These are phyloP conservation scores for Chionographis japonica DNA, from an alignment of 106 monocot genomes.

Conservation along the genomic window DNA sequence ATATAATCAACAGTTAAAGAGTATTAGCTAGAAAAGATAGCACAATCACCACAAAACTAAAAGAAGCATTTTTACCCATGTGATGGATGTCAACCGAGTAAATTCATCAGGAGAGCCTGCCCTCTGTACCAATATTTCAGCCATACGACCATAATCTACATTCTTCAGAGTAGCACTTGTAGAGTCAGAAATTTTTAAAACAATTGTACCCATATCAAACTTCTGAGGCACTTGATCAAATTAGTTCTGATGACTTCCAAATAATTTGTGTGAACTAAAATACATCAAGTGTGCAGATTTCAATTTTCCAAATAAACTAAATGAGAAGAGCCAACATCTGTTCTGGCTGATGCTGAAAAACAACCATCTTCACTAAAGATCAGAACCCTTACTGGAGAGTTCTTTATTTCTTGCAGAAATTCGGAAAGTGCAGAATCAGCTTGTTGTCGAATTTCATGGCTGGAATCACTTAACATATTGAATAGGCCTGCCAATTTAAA, in stretches of 20 bases:
- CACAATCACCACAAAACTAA: too few species aligned
- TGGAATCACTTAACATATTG: conserved; percentile 61
- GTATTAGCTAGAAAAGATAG: too few species aligned
- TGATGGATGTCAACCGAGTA: conserved; percentile 87
- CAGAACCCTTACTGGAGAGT: conserved; percentile 36
- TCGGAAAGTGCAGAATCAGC: conserved; percentile 57
- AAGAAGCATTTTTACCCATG: conserved; percentile 64
- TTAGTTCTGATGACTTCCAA: too few species aligned
- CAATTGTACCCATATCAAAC: too few species aligned
- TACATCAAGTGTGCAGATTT: too few species aligned
- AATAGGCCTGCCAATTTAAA: conserved; percentile 30
- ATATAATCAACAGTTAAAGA: too few species aligned
- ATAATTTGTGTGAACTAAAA: too few species aligned
- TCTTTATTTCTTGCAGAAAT: conserved; percentile 55
- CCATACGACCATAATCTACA: conserved; percentile 99
- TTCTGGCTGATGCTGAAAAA: too few species aligned
- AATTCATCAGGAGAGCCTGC: conserved; percentile 88
- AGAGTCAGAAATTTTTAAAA: too few species aligned
- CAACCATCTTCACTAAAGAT: not conserved
- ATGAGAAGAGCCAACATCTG: too few species aligned
- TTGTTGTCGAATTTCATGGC: conserved; percentile 52
- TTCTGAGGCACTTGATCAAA: too few species aligned
- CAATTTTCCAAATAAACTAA: too few species aligned
- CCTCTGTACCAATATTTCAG: conserved; percentile 95
- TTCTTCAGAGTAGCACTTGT: conserved; percentile 50